Conservation (phyloP, 1,284 basidiomycete genomes). For the Sporisorium iseilematis-ciliati region DNA sequence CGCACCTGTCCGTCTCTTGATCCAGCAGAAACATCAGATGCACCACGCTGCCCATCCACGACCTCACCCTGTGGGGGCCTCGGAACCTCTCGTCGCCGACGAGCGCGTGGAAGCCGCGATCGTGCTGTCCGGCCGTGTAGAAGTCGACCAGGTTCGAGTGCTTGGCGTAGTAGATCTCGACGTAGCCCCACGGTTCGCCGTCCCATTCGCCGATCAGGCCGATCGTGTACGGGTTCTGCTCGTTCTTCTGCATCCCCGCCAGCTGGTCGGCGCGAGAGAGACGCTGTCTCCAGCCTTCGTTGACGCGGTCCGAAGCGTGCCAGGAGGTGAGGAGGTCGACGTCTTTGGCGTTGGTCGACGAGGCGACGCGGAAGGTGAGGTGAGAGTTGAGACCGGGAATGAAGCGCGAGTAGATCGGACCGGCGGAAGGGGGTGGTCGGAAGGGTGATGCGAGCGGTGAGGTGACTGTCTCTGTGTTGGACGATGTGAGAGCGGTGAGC, state of each 20-base stretch:
- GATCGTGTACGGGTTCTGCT: conserved; percentile 34
- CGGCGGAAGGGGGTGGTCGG: conserved; percentile 21
- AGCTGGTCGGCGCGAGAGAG: conserved; percentile 54
- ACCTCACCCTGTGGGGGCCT: conserved; percentile 61
- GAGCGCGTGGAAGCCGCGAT: conserved; percentile 65
- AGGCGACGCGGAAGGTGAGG: conserved; percentile 59
- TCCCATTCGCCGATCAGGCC: conserved; percentile 66
- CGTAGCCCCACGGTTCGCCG: conserved; percentile 65
- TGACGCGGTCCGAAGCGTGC: conserved; percentile 65
- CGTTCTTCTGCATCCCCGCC: conserved; percentile 45
- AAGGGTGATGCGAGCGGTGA: conserved; percentile 25
- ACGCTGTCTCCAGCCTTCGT: conserved; percentile 64
- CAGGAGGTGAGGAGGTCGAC: conserved; percentile 60
- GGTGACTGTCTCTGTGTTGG: conserved; percentile 20
- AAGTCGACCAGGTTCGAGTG: conserved; percentile 53
- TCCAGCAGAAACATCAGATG: conserved; percentile 65
- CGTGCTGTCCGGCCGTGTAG: conserved; percentile 50
- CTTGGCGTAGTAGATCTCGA: conserved; percentile 64
- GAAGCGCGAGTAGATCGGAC: conserved; percentile 61
- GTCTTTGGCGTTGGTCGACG: conserved; percentile 44
- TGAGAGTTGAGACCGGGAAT: conserved; percentile 57
- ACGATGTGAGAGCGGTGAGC: conserved; percentile 22
- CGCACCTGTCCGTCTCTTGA: conserved; percentile 52
- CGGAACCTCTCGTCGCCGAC: conserved; percentile 65
- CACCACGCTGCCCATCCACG: conserved; percentile 67